Base-by-base conservation (phyloP, 495 filamentous ascomycete genomes). In the Lasiosphaeria hispida region DNA sequence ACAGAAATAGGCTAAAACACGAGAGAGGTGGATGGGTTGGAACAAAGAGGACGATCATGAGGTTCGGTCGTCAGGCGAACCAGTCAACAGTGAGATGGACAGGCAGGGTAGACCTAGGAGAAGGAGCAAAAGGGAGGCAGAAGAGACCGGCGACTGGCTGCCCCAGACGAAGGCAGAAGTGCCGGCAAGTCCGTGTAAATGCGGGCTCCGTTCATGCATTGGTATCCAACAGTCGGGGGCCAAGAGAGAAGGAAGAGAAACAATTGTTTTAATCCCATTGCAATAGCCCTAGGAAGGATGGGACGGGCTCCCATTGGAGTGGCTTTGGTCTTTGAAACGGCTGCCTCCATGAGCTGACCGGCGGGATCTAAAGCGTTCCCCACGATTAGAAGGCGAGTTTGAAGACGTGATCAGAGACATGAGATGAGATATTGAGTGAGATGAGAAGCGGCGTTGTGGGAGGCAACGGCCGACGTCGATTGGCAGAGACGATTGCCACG, bases 131-230 rank as follows among this genome's bases (percentile, higher is more conserved):
- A 5, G 23, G 23, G 5, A 36, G 13, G 13, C 35, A 33, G 30
- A 17, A 17, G 14, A 14, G 42, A 23, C 30, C 38, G 19, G 47
- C 44, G 34, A 51, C 53, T 44, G 23, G 43, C 41, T 15, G 23
- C 23, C 34, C 23, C 48, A 17, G 45, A 44, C n/a, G 35, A 30
- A 48, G 38, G 33, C 34, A 37, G 49, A 58, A 59, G 56, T 59
- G 43, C 54, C 58, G 58, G 58, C 44, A 53, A 47, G 45, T 15
- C 58, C 59, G 59, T 61, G 59, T 61, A 61, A 61, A 61, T 61
- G 59, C 59, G 59, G 53, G 40, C 33, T 34, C 10, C 38, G 17
- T 61, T 57, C 54, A 61, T 61, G 59, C 53, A 34, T 43, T 36
- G 34, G 7, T 41, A 23, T 13, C 9, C 51, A 48, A 10, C 14